phyloP scores from a whole-genome alignment of 495 filamentous ascomycete genomes.

The Penicillium maclennaniae region DNA sequence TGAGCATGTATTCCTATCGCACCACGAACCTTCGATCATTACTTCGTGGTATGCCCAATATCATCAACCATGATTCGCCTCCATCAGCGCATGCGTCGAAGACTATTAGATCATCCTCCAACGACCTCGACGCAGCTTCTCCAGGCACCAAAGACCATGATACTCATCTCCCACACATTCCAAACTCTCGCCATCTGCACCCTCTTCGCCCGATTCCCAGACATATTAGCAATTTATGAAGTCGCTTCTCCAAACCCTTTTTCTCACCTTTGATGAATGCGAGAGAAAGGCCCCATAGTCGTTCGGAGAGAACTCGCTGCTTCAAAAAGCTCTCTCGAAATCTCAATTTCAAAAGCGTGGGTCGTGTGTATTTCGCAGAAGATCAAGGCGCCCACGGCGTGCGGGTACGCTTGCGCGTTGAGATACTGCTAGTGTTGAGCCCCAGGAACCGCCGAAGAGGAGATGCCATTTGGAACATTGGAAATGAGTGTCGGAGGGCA shows the following conservation, averaged over 20 bases:
- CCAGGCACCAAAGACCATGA: slow-evolving; percentile 25
- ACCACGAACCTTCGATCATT: slow-evolving; percentile 1
- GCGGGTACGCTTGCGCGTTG: slow-evolving; percentile 41
- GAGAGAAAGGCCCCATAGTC: slow-evolving; percentile 34
- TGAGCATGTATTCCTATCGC: not conserved
- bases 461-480: slow-evolving; percentile 40
- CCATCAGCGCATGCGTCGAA: slow-evolving; percentile 35
- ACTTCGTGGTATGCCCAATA: slow-evolving; percentile 32
- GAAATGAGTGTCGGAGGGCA: slow-evolving; percentile 35
- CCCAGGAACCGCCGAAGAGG: slow-evolving; percentile 50
- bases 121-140: slow-evolving; percentile 12
- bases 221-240: slow-evolving; percentile 32
- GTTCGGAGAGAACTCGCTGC: slow-evolving; percentile 38
- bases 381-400: slow-evolving; percentile 29
- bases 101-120: slow-evolving; percentile 35
- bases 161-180: slow-evolving; percentile 37
- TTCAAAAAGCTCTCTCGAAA: slow-evolving; percentile 21
- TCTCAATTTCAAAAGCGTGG: slow-evolving; percentile 26
- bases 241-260: slow-evolving; percentile 23
- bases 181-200: slow-evolving; percentile 24
- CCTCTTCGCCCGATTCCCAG: not conserved
- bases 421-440: slow-evolving; percentile 39
- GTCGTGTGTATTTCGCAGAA: slow-evolving; percentile 41
- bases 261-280: slow-evolving; percentile 33
- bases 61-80: slow-evolving; percentile 36